Evolutionary conservation across 1,284 basidiomycete species (phyloP), one percentile per base, ranked within the genome.

Genomic region (Heterobasidion occidentale): DNA sequence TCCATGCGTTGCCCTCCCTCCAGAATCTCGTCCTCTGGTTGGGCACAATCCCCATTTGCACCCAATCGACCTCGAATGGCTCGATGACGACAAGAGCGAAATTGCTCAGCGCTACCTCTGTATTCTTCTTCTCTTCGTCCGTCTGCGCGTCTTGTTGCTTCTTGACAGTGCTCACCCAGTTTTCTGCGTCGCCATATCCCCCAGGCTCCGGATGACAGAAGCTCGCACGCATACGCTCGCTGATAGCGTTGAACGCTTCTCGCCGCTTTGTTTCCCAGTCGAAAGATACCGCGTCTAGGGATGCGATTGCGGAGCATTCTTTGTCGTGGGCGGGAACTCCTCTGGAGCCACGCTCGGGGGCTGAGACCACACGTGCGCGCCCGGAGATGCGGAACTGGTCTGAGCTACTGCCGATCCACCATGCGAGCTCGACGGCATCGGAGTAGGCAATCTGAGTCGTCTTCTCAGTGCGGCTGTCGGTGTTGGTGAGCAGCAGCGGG

Each of bases 51-150:
- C 70, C 76, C 46, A 88, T 63, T 63, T 85, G 83, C 9, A 82
- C 65, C 68, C 79, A 80, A 64, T 89, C 86, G 49, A 88, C 79
- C 56, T 79, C 75, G 1, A 68, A 62, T 3, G 86, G 83, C 59
- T 88, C 85, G 36, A 88, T 69, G 8, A 87, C 61, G 47, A 90
- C 63, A 63, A 90, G 65, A 11, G 82, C 78, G 62, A 88, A 89
- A 63, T 86, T 84, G 9, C 65, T 59, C 57, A 84, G 65, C 33
- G 86, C 83, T 17, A 57, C 66, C 54, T 78, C 73, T 73, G 77
- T 73, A 54, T 77, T 70, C 64, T 63, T 70, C 64, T 58, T 63
- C 15, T 75, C 73, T 49, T 68, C 66, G 33, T 73, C 73, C 60
- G 65, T 73, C 58, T 67, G 64, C 52, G 78, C 74, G 58, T 79